These are phyloP conservation scores for Arxiozyma slooffiae DNA, from an alignment of 1,139 yeast species.

Conservation along the genomic window DNA sequence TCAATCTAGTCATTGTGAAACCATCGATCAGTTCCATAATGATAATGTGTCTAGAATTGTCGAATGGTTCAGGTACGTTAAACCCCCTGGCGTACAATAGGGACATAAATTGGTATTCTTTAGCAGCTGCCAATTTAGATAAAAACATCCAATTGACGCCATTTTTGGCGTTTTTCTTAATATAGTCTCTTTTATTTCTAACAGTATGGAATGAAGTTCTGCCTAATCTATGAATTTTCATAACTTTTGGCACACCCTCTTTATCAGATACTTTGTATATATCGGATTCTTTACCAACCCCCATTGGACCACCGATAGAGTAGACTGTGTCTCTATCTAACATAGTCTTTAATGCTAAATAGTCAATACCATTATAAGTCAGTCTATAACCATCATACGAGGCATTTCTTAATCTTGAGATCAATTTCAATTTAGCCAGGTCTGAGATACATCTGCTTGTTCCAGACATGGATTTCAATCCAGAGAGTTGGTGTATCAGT, in stretches of 20 bases:
- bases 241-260: slow-evolving; percentile 54
- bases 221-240: slow-evolving; percentile 88
- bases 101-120: slow-evolving; percentile 82
- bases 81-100: slow-evolving; percentile 67
- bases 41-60: slow-evolving; percentile 82
- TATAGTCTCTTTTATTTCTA: slow-evolving; percentile 85
- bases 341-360: slow-evolving; percentile 77
- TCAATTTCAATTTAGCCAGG: slow-evolving; percentile 73
- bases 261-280: slow-evolving; percentile 77
- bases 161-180: slow-evolving; percentile 49
- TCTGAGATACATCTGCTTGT: slow-evolving; percentile 74
- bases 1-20: slow-evolving; percentile 75
- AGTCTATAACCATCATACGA: slow-evolving; percentile 87
- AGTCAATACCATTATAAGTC: slow-evolving; percentile 85
- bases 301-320: slow-evolving; percentile 80
- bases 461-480: slow-evolving; percentile 64
- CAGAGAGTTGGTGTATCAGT: slow-evolving; percentile 71
- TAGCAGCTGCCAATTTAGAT: slow-evolving; percentile 81
- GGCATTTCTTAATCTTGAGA: slow-evolving; percentile 72
- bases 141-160: slow-evolving; percentile 81
- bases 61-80: slow-evolving; percentile 80
- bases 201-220: slow-evolving; percentile 88
- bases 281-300: slow-evolving; percentile 96
- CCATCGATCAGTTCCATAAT: slow-evolving; percentile 89
- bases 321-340: slow-evolving; percentile 61